These are phyloP conservation scores for Epichloe aotearoae DNA, from an alignment of 2,329 filamentous ascomycete species.

Conservation along the genomic window DNA sequence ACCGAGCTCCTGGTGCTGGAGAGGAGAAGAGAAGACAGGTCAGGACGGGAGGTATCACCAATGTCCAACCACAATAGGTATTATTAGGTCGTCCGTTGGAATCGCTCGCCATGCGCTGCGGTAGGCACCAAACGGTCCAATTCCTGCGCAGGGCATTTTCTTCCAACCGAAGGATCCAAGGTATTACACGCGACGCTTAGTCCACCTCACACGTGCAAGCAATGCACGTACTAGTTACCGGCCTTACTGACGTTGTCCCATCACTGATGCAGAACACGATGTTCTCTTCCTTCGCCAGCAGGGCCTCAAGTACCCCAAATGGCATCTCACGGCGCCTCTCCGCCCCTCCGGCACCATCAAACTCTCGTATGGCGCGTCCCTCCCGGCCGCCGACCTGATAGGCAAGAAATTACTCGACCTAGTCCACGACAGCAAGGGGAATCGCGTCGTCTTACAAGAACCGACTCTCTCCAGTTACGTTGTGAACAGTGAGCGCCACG, in stretches of 20 bases:
- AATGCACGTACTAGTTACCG: too few relatives aligned
- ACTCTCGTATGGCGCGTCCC: constrained; percentile 30
- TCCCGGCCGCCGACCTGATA: constrained; percentile 46
- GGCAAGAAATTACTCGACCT: constrained; percentile 46
- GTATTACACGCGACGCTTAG: constrained; percentile 6
- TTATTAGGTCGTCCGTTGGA: too few relatives aligned
- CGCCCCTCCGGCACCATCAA: constrained; percentile 17
- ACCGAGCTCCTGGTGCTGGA: too few relatives aligned
- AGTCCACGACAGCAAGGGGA: constrained; percentile 38
- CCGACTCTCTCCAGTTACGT: constrained; percentile 66
- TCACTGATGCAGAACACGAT: constrained; percentile 22
- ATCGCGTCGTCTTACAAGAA: constrained; percentile 42
- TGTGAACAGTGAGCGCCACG: constrained; percentile 49
- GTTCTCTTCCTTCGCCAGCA: constrained; percentile 27
- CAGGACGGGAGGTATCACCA: too few relatives aligned
- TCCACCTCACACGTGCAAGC: too few relatives aligned
- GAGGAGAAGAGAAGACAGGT: too few relatives aligned
- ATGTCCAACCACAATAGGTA: too few relatives aligned
- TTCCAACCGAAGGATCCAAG: constrained; percentile 16
- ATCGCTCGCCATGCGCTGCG: not conserved
- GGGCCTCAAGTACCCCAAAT: constrained; percentile 21
- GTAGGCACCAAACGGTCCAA: not conserved
- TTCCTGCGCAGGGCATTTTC: constrained; percentile 11
- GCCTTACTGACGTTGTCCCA: not conserved
- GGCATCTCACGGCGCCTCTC: constrained; percentile 25